Base-by-base conservation (phyloP, 352 stramenopile genomes). In the Globisporangium heterothallicum region DNA sequence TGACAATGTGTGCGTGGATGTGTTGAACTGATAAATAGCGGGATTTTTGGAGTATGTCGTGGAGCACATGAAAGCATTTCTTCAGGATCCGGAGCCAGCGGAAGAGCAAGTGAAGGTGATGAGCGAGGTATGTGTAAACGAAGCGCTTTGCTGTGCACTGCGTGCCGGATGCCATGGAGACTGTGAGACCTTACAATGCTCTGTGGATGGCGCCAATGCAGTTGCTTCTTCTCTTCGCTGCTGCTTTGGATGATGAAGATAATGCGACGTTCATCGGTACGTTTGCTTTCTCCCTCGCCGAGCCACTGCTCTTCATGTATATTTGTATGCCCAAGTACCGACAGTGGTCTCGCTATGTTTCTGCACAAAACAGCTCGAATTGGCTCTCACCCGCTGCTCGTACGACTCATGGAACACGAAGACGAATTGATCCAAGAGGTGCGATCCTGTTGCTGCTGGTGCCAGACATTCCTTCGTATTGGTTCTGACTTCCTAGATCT, bases 361-460 rank as follows among this genome's bases (percentile, higher is more conserved):
- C 2, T 48, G 13, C 16, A 56, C 24, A 6, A 55, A 59, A 22
- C 36, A 86, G 83, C 83, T 6, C 72, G 66, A 21, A 75, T 88
- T 29, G 83, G 83, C 48, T 68, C 72, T 13, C 83, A 94, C 42
- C 56, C 65, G 1, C 54, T 84, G 38, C 58, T 94, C 22, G 68
- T 92, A 61, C 79, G 67, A 19, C 68, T 94, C 14, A 88, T 94
- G 78, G 74, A 92, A 38, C 73, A 94, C 49, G 70, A 84, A 19
- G 65, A 75, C 50, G 83, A 91, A 56, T 55, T 71, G 14, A 89
- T 94, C 10, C 71, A 86, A 53, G 83, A 93, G 42, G 83, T 86
- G 54, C 47, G 42, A 21, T 34, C 30, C 12, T 0, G 21, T 16
- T 24, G 47, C 7, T 16, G 30, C 24, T 10, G 25, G 34, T 27